Evolutionary conservation across 2,329 filamentous ascomycete genomes (phyloP), one percentile per base, ranked within the genome.

Genomic region (Aquanectria penicillioides): DNA sequence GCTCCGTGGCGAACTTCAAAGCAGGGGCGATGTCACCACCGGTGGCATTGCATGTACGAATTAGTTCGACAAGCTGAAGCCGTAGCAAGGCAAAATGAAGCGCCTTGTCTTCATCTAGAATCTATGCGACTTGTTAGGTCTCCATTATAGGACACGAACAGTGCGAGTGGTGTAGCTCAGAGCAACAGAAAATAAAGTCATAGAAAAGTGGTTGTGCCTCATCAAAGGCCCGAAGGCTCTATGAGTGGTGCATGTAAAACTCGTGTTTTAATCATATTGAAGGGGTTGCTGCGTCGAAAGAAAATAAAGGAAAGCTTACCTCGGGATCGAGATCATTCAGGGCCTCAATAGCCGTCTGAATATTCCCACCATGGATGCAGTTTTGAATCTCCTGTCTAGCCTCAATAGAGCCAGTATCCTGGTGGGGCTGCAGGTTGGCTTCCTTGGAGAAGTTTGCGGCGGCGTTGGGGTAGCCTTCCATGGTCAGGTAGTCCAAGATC

Each of bases 221-320:
- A 96, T 96, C 95, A 95, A 87, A 79, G 86, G 89, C 88, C 87
- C 83, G 83, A 86, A 88, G 87, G 85, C 83, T 83, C 87, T 98
- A 95, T 93, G 95, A 93, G 95, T 99, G 95, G 95, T 99, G 95
- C 95, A 99, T 99, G 94, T 84, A 97, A 88, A 94, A 90, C 84
- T 85, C 81, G 73, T 75, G 73, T 83, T 92, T 83, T 97, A 97
- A 99, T 99, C 95, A 95, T 94, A 79, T 86, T 15, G 33, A 43
- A 50, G 48, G 28, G 36, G 43, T 11, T 25, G 28, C 1, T 15
- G 23, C 31, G 31, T 67, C 61, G 40, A 47, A 56, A 20, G 31
- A 43, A 57, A 26, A 51, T 36, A 43, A 33, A 31, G n/a, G 10
- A 23, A 17, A 37, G 73, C 91, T 79, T 88, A 99, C 95, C 86